These are phyloP conservation scores for Paraphaeosphaeria sporulosa DNA, from an alignment of 2,329 filamentous ascomycete species.

Conservation along the genomic window DNA sequence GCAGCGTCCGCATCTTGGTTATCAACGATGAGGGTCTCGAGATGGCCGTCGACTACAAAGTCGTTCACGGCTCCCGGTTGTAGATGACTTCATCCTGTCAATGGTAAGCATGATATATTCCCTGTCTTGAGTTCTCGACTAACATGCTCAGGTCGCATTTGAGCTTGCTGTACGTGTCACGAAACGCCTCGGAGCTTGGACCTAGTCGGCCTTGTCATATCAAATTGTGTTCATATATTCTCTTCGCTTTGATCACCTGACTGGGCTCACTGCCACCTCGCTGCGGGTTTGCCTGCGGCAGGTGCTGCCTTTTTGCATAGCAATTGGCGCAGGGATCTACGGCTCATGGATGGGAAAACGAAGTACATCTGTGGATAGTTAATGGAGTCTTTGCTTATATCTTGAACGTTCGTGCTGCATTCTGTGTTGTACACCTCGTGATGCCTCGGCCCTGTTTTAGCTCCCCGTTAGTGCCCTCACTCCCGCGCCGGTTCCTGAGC, in stretches of 20 bases:
- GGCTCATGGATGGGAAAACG: constrained; percentile 37
- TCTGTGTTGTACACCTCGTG: neutral
- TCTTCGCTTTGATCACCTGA: constrained; percentile 37
- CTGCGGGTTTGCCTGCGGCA: constrained; percentile 22
- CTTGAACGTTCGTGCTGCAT: constrained; percentile 24
- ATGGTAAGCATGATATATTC: constrained; percentile 34
- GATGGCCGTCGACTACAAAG: constrained; percentile 98
- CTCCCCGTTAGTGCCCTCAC: neutral
- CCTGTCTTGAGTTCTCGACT: constrained; percentile 15
- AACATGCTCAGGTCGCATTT: constrained; percentile 34
- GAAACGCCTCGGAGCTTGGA: constrained; percentile 43
- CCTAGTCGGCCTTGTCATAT: constrained; percentile 36
- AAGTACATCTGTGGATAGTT: constrained; percentile 49
- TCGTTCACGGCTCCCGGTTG: constrained; percentile 80
- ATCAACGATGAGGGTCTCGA: constrained; percentile 92
- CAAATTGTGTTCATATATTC: constrained; percentile 51
- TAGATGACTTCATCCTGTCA: constrained; percentile 51
- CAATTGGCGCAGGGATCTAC: constrained; percentile 32
- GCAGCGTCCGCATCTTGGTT: constrained; percentile 92
- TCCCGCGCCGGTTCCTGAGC: neutral
- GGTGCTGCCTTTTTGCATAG: constrained; percentile 19
- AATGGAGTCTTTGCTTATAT: constrained; percentile 32
- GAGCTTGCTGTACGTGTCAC: constrained; percentile 39
- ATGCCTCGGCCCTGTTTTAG: neutral
- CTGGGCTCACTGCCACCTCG: constrained; percentile 27